Conservation (phyloP, 2,329 filamentous ascomycete genomes). For the Colletotrichum sidae region DNA sequence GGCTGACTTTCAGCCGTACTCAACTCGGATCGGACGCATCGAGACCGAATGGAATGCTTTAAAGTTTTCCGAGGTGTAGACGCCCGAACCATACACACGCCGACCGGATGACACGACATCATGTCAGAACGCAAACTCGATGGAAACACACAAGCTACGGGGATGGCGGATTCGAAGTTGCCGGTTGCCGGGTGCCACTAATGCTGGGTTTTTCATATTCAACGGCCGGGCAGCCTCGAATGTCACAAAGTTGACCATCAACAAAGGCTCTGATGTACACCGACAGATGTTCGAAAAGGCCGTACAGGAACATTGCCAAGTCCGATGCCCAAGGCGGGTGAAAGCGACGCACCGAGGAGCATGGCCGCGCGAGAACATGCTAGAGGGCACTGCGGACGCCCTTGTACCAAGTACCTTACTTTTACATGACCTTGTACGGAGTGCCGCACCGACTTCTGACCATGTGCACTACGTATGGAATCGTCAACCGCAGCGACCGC, state of each 20-base stretch:
- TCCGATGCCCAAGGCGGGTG: conserved; percentile 31
- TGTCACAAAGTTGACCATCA: conserved; percentile 23
- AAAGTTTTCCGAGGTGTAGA: conserved; percentile 7
- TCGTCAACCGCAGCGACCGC: no score
- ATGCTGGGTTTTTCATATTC: background rate
- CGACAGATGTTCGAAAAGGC: conserved; percentile 15
- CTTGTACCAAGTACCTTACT: conserved; percentile 3
- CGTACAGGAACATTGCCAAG: conserved; percentile 19
- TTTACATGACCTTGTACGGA: conserved; percentile 1
- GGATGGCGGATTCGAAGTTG: background rate
- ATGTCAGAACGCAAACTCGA: conserved; percentile 16
- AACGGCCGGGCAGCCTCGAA: conserved; percentile 8
- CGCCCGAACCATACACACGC: conserved; percentile 16
- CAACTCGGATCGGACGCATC: background rate
- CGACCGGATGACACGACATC: conserved; percentile 28
- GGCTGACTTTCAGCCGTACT: no score
- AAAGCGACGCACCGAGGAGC: conserved; percentile 27
- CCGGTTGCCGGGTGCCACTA: background rate
- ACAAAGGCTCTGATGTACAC: conserved; percentile 10
- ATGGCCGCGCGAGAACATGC: conserved; percentile 28
- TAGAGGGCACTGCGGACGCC: conserved; percentile 13
- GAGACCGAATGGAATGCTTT: conserved; percentile 6
- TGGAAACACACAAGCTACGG: conserved; percentile 11
- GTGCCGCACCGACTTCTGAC: no score
- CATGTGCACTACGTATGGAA: no score